Base-by-base conservation (phyloP, 148 eudicot species). In the Amaranthus palmeri region DNA sequence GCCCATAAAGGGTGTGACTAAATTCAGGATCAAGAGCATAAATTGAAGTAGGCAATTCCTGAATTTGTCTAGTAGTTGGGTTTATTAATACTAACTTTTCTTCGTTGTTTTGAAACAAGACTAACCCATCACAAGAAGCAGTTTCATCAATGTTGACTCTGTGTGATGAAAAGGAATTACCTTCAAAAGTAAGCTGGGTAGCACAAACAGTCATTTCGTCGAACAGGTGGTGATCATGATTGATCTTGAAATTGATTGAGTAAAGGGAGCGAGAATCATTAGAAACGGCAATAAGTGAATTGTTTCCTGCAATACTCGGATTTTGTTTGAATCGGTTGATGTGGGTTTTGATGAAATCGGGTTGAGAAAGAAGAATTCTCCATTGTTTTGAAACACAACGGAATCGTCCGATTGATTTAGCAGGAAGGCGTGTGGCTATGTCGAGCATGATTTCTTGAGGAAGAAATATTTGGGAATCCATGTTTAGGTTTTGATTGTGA, bases 101-200 rank as follows among this genome's bases (percentile, higher is more conserved):
- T 5, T 17, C 65, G 7, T 17, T 17, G 7, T 45, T 9, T 6
- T 0, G 8, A 15, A 58, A 42, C 18, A 70, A 15, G 3, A 55
- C 17, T 69, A 76, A 60, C 67, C 78, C 78, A 69, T 69, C 67
- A 69, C 78, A 76, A 44, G 73, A 61, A 7, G 17, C 70, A 10
- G 52, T 4, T 25, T 8, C 10, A 25, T 7, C 25, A 14, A 25
- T 4, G 13, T 18, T 7, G 10, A 4, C 56, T 3, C 2, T 14
- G 36, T 25, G 36, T 25, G 61, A 8, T 0, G 13, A 10, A 61
- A 13, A 49, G 0, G 25, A 25, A 3, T 17, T 10, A 25, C 4
- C 70, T 7, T 10, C 14, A 18, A 9, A 3, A 9, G 9, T 36
- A 2, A 56, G 64, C n/a, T 25, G 6, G 9, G 18, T 10, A 10